A percentile compares a stretch with the other conserved stretches of the same genome.
These are phyloP conservation scores for Casuarina equisetifolia DNA, from an alignment of 306 rosid genomes.

Conservation along the genomic window DNA sequence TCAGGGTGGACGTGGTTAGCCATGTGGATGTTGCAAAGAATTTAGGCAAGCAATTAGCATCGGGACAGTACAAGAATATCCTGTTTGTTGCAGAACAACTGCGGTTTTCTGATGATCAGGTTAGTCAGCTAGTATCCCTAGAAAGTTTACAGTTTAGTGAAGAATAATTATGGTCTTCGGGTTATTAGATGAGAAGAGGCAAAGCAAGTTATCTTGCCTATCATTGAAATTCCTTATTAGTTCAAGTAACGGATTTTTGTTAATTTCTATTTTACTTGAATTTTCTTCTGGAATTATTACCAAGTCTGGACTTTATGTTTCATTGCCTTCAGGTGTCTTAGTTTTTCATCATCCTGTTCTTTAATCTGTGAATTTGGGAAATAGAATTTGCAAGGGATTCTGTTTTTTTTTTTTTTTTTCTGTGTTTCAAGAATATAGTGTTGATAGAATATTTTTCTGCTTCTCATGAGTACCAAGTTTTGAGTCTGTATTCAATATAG, in stretches of 20 bases:
- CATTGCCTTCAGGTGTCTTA: background rate
- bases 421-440: background rate
- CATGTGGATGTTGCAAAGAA: conserved; percentile 50
- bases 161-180: background rate
- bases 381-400: background rate
- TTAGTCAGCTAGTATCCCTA: conserved; percentile 16
- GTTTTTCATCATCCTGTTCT: background rate
- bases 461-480: background rate
- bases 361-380: background rate
- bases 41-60: conserved; percentile 46
- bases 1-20: conserved; percentile 55
- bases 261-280: background rate
- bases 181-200: background rate
- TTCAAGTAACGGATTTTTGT: background rate
- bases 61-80: conserved; percentile 35
- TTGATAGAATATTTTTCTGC: background rate
- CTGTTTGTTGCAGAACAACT: conserved; percentile 73
- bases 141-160: background rate
- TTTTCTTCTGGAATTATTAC: background rate
- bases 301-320: background rate
- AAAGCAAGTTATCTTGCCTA: background rate
- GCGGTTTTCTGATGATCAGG: conserved; percentile 73
- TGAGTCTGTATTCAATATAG: background rate
- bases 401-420: background rate
- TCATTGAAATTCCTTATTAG: background rate